Conservation (phyloP, 345 rosid genomes). For the Nasturtium officinale region DNA sequence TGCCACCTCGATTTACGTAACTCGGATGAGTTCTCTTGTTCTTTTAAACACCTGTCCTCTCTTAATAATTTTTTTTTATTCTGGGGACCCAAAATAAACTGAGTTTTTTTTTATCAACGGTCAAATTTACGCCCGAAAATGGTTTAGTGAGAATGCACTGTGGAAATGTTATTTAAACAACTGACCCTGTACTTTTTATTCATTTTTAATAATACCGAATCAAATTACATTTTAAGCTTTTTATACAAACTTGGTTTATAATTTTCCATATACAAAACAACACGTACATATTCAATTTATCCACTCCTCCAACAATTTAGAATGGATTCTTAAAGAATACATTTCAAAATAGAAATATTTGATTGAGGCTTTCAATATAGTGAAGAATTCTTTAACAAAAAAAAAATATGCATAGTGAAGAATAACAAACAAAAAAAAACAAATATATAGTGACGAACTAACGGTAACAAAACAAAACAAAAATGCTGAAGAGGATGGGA, state of each 20-base stretch:
- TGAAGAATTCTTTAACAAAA: no score
- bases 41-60: constrained; percentile 28
- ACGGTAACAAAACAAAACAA: constrained; percentile 26
- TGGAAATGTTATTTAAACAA: not conserved
- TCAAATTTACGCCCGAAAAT: constrained; percentile 18
- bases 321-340: constrained; percentile 14
- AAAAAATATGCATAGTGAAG: no score
- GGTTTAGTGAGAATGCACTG: not conserved
- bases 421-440: no score
- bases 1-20: constrained; percentile 40
- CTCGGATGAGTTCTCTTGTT: constrained; percentile 17
- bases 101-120: constrained; percentile 29
- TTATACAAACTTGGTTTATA: not conserved
- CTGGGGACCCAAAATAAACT: not conserved
- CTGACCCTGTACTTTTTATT: constrained; percentile 7
- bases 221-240: not conserved
- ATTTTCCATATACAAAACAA: not conserved
- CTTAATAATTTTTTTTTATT: constrained; percentile 4
- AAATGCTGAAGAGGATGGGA: no score
- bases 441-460: not conserved
- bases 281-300: constrained; percentile 29
- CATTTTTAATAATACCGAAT: not conserved
- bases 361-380: not conserved
- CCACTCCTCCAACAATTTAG: not conserved
- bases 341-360: not conserved